Conservation (phyloP, 176 grass and related monocot species). For the Ananas comosus region DNA sequence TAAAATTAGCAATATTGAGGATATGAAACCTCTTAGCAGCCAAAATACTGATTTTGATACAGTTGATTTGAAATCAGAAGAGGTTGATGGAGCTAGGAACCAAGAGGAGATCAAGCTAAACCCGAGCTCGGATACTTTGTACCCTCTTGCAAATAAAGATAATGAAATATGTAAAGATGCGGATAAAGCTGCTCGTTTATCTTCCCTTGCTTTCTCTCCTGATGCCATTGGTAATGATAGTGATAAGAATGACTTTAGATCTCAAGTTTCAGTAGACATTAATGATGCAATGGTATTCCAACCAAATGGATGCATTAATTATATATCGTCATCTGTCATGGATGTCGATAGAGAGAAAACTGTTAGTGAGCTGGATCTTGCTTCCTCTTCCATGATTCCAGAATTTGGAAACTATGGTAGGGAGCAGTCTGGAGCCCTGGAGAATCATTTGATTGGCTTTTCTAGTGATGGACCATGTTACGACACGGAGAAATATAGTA, state of each 20-base stretch:
- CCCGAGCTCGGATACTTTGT: constrained; percentile 30
- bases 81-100: constrained; percentile 30
- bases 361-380: constrained; percentile 9
- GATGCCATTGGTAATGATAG: constrained; percentile 33
- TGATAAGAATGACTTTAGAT: constrained; percentile 24
- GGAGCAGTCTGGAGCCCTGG: constrained; percentile 16
- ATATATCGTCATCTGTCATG: constrained; percentile 22
- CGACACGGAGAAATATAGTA: constrained; percentile 17
- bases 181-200: constrained; percentile 21
- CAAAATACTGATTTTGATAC: constrained; percentile 30
- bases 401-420: constrained; percentile 35
- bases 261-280: constrained; percentile 25
- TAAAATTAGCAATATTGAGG: constrained; percentile 25
- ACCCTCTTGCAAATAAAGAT: constrained; percentile 35
- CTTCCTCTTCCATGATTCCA: constrained; percentile 15
- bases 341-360: neutral
- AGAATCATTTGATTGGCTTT: constrained; percentile 10
- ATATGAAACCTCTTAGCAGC: constrained; percentile 15
- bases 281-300: constrained; percentile 14
- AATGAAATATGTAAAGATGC: constrained; percentile 27
- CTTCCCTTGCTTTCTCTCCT: constrained; percentile 26
- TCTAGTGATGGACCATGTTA: constrained; percentile 28
- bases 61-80: constrained; percentile 20
- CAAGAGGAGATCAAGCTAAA: constrained; percentile 38
- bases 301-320: constrained; percentile 15